A percentile compares a stretch with the other conserved stretches of the same genome.
Evolutionary conservation across 2,329 filamentous ascomycete genomes (phyloP).

Genomic region (Fusarium sp.): DNA sequence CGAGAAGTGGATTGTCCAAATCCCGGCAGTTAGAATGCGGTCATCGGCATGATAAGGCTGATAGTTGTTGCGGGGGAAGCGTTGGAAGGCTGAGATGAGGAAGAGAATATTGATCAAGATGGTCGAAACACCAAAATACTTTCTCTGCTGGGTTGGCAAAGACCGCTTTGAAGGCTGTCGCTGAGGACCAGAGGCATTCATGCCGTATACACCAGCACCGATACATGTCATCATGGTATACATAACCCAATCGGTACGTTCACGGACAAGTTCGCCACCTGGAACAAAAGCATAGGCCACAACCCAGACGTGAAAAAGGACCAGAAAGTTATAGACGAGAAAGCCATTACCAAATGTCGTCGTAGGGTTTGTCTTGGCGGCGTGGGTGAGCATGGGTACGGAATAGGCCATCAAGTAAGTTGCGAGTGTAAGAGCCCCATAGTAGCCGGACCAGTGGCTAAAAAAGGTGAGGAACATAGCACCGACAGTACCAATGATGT

Average conservation of each 20-base stretch:
- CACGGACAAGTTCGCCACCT: conserved; percentile 89
- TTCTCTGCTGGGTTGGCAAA: conserved; percentile 60
- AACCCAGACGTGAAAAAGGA: conserved; percentile 98
- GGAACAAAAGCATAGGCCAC: conserved; percentile 98
- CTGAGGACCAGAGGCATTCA: conserved; percentile 64
- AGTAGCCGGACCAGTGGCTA: conserved; percentile 89
- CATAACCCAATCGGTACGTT: conserved; percentile 98
- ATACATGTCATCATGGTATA: conserved; percentile 84
- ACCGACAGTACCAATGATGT: conserved; percentile 80
- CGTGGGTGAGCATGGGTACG: conserved; percentile 79
- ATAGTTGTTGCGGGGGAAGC: conserved; percentile 94
- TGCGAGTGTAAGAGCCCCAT: conserved; percentile 80
- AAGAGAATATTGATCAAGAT: conserved; percentile 84
- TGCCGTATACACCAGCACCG: conserved; percentile 85
- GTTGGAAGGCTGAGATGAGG: conserved; percentile 83
- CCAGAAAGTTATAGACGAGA: conserved; percentile 90
- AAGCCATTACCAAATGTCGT: conserved; percentile 90
- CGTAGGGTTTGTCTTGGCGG: conserved; percentile 80
- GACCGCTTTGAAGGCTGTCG: conserved; percentile 51
- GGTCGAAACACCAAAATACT: conserved; percentile 69
- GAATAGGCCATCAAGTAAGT: conserved; percentile 86
- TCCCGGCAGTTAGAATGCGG: conserved; percentile 90
- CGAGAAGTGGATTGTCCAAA: conserved; percentile 99
- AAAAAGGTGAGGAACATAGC: conserved; percentile 82
- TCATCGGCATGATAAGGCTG: conserved; percentile 88